Evolutionary conservation across 805 yeast genomes (phyloP).

Genomic region (Yarrowia alimentaria): DNA sequence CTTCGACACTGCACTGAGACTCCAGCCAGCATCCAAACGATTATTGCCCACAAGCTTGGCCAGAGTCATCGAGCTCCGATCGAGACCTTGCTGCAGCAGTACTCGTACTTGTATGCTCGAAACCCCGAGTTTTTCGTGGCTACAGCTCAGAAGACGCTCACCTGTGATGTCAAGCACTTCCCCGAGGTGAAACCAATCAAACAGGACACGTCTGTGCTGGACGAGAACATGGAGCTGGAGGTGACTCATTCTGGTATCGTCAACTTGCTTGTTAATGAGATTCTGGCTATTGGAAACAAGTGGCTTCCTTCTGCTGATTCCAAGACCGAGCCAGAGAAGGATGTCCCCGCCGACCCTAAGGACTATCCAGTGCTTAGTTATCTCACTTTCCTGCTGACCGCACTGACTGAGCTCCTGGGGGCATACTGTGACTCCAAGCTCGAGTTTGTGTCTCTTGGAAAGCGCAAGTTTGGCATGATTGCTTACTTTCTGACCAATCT

Average conservation of each 20-base stretch:
- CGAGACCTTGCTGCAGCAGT: conserved; percentile 30
- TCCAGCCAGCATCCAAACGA: conserved; percentile 46
- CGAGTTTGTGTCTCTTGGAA: conserved; percentile 43
- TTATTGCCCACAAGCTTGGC: conserved; percentile 52
- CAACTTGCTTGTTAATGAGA: conserved; percentile 59
- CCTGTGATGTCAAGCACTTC: conserved; percentile 23
- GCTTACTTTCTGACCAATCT: conserved; percentile 76
- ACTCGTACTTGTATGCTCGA: conserved; percentile 40
- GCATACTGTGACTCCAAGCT: conserved; percentile 80
- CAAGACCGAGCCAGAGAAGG: conserved; percentile 33
- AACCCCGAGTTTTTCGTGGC: conserved; percentile 52
- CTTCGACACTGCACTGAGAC: conserved; percentile 72
- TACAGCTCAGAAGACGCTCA: conserved; percentile 31
- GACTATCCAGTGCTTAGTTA: conserved; percentile 43
- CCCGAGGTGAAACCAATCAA: conserved; percentile 27
- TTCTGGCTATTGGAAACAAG: conserved; percentile 50
- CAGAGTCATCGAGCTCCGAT: conserved; percentile 34
- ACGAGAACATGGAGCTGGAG: conserved; percentile 14
- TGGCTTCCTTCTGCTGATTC: conserved; percentile 41
- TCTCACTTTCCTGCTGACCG: conserved; percentile 64
- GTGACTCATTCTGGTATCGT: conserved; percentile 53
- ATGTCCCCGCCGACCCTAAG: conserved; percentile 29
- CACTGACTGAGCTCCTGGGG: conserved; percentile 65
- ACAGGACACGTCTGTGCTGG: no score
- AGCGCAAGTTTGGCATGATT: conserved; percentile 55